Percentiles rank a stretch among this genome's conserved stretches.
These are phyloP conservation scores for Phytophthora tubulina DNA, from an alignment of 352 stramenopile species.

Conservation along the genomic window DNA sequence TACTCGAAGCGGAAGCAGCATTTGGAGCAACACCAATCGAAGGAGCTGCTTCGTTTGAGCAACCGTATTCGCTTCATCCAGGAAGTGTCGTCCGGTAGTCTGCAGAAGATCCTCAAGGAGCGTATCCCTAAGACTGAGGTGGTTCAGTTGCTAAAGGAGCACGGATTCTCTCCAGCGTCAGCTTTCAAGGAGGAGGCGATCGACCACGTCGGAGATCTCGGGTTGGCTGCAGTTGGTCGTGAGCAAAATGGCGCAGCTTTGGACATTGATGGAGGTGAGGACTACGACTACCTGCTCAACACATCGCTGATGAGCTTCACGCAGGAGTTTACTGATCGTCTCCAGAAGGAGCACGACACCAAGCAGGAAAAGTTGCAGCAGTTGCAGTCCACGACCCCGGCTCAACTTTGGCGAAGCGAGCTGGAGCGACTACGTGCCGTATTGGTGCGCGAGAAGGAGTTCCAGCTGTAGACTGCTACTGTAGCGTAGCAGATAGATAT, in stretches of 20 bases:
- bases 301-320: slow-evolving; percentile 99
- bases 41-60: slow-evolving; percentile 90
- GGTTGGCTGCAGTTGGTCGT: slow-evolving; percentile 32
- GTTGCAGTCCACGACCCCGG: slow-evolving; percentile 86
- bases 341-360: slow-evolving; percentile 91
- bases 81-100: slow-evolving; percentile 93
- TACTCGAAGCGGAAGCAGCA: slow-evolving; percentile 89
- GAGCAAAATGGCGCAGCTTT: slow-evolving; percentile 21
- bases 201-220: slow-evolving; percentile 42
- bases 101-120: slow-evolving; percentile 92
- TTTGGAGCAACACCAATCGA: slow-evolving; percentile 82
- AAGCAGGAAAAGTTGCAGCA: slow-evolving; percentile 91
- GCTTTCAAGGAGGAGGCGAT: slow-evolving; percentile 58
- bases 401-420: slow-evolving; percentile 90
- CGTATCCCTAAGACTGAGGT: slow-evolving; percentile 73
- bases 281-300: slow-evolving; percentile 98
- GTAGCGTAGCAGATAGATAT: slow-evolving; percentile 3
- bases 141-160: slow-evolving; percentile 56
- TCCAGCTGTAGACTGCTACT: slow-evolving; percentile 40
- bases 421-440: slow-evolving; percentile 62
- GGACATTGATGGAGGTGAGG: slow-evolving; percentile 48
- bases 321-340: slow-evolving; percentile 93
- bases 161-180: slow-evolving; percentile 59
- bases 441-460: slow-evolving; percentile 79
- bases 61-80: slow-evolving; percentile 99